Base-by-base conservation (phyloP, 768 basidiomycete genomes). In the Suillus plorans region DNA sequence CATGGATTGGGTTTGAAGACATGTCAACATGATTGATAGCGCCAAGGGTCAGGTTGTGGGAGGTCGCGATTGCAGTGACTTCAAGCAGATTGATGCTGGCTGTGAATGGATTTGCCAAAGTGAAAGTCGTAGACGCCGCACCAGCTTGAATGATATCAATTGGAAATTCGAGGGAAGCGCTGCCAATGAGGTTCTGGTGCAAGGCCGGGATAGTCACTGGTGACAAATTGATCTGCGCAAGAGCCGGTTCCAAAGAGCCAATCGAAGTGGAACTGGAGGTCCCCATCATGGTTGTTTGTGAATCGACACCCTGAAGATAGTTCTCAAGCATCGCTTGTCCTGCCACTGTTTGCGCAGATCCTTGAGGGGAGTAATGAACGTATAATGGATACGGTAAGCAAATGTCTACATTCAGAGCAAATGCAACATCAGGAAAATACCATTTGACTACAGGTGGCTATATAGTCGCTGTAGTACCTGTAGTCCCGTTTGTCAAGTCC, bases 21-120 rank as follows among this genome's bases (percentile, higher is more conserved):
- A 80, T 64, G 68, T 89, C 86, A 10, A 82, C 79, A 49, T 81
- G 79, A 44, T 86, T 78, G 63, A 90, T 86, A 20, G 70, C 79
- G 4, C 90, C 89, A 13, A 92, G 72, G 1, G 80, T 80, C 49
- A 91, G 70, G 56, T 80, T 81, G 28, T 83, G 80, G 78, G 82
- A 89, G 0, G 80, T 83, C 0, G 85, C 89, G 6, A 75, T 82
- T 1, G 89, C 84, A 2, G 74, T 76, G 18, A 91, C 74, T 53
- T 78, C 72, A 22, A 88, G 71, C 18, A 92, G 73, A 71, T 86
- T 88, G 72, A 92, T 85, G 70, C 84, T 85, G 20, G 90, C 88
- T 0, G 88, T 90, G 76, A 92, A 92, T 0, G 89, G 89, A 69
- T 92, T 89, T 22, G 79, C 76, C 36, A 92, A 78, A 0, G 76